Evolutionary conservation across 768 basidiomycete species (phyloP).

Genomic region (Auriscalpium orientale): DNA sequence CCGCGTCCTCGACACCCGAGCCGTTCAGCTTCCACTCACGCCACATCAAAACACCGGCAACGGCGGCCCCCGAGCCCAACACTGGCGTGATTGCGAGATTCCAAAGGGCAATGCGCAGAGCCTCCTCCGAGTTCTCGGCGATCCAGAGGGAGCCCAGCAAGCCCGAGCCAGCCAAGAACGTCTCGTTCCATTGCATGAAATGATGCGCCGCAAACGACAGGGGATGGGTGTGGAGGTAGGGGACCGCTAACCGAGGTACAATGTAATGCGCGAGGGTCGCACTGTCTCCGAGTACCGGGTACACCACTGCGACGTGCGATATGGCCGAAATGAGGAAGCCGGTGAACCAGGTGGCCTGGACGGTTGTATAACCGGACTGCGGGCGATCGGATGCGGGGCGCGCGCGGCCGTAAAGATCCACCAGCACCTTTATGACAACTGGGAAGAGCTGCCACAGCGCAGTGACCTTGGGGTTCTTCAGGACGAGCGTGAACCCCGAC

Average conservation of each 20-base stretch:
- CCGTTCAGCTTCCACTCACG: slow-evolving; percentile 10
- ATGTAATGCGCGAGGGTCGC: slow-evolving; percentile 4
- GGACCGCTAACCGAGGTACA: slow-evolving; percentile 1
- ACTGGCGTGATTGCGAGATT: slow-evolving; percentile 1
- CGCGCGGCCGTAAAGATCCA: slow-evolving; percentile 1
- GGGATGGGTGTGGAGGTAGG: background rate
- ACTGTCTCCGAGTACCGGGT: background rate
- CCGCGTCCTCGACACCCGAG: no score
- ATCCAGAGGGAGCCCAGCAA: slow-evolving; percentile 11
- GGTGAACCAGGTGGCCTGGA: slow-evolving; percentile 8
- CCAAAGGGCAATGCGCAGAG: slow-evolving; percentile 2
- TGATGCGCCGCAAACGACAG: background rate
- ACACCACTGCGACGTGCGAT: slow-evolving; percentile 5
- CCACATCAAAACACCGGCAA: slow-evolving; percentile 11
- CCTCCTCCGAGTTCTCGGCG: background rate
- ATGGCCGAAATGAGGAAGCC: slow-evolving; percentile 6
- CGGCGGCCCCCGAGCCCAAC: slow-evolving; percentile 11
- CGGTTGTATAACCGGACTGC: slow-evolving; percentile 10
- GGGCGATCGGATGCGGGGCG: slow-evolving; percentile 3
- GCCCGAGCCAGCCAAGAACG: slow-evolving; percentile 4
- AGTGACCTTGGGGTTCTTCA: slow-evolving; percentile 11
- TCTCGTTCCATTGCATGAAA: slow-evolving; percentile 10
- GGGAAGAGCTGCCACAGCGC: slow-evolving; percentile 14
- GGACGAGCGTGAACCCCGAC: slow-evolving; percentile 1
- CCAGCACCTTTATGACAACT: background rate